A percentile compares a stretch with the other conserved stretches of the same genome.
Evolutionary conservation across 176 grass and related monocot genomes (phyloP).

Genomic region (Oryza coarctata): DNA sequence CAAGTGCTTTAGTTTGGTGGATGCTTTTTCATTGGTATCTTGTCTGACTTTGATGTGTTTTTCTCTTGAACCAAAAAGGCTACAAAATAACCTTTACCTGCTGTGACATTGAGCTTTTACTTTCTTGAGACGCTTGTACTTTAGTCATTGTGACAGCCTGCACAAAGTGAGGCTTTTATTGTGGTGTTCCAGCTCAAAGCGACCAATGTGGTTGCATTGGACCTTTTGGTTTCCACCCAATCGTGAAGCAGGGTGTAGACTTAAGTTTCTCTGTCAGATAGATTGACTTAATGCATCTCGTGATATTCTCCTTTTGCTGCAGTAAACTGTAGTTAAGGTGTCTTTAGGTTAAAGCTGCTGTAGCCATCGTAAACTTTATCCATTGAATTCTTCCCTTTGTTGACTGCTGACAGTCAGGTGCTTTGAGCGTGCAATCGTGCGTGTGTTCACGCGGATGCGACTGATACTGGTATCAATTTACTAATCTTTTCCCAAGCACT

Average conservation of each 20-base stretch:
- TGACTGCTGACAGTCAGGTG: neutral
- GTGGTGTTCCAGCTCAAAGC: neutral
- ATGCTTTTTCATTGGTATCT: neutral
- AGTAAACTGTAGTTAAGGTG: neutral
- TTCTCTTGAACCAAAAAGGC: slow-evolving; percentile 10
- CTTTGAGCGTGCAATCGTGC: neutral
- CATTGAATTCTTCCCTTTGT: neutral
- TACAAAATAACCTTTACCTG: neutral
- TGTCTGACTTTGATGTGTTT: neutral
- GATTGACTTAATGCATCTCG: neutral
- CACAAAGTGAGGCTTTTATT: slow-evolving; percentile 1
- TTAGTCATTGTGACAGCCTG: slow-evolving; percentile 25
- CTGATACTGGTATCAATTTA: neutral
- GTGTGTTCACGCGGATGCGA: neutral
- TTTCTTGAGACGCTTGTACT: slow-evolving; percentile 23
- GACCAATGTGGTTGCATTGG: neutral
- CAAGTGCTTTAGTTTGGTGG: neutral
- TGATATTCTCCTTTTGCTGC: neutral
- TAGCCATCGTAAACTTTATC: neutral
- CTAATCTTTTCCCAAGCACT: neutral
- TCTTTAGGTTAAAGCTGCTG: neutral
- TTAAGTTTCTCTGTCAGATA: neutral
- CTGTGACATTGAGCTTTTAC: neutral
- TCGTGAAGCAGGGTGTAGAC: neutral
- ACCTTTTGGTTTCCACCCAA: neutral